A percentile compares a stretch with the other conserved stretches of the same genome.
Conservation (phyloP, 2,329 filamentous ascomycete species). For the Neofusicoccum umdonicola region DNA sequence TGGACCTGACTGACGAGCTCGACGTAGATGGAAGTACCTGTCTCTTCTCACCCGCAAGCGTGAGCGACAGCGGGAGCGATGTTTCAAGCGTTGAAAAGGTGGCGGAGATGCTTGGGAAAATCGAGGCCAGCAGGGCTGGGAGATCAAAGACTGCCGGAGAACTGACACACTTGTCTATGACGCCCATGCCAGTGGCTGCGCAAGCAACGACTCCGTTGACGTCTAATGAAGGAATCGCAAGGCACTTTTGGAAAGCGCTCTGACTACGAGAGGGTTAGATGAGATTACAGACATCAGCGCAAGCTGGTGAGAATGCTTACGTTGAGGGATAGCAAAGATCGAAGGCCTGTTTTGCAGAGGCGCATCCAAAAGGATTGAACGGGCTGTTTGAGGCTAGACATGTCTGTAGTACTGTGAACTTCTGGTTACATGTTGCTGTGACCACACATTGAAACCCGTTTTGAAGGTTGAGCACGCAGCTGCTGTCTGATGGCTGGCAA, state of each 20-base stretch:
- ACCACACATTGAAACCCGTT: not conserved
- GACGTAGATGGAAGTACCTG: not conserved
- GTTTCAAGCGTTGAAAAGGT: not conserved
- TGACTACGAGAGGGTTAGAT: not conserved
- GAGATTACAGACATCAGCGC: no score
- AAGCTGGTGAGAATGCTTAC: not conserved
- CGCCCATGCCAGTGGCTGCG: not conserved
- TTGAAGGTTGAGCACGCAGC: not conserved
- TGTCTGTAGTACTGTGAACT: not conserved
- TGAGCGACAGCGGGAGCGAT: not conserved
- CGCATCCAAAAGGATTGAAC: not conserved
- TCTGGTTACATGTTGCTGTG: not conserved
- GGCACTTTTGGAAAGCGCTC: not conserved
- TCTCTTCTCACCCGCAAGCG: not conserved
- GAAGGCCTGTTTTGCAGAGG: not conserved
- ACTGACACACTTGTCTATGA: not conserved
- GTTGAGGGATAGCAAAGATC: not conserved
- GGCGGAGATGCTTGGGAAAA: not conserved
- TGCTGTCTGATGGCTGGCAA: not conserved
- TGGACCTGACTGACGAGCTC: not conserved
- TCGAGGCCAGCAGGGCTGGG: not conserved
- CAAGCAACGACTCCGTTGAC: not conserved
- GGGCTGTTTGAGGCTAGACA: not conserved
- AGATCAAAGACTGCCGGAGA: not conserved
- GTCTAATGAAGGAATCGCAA: not conserved